Evolutionary conservation across 768 basidiomycete species (phyloP), one percentile per base, ranked within the genome.

Genomic region (Trametes coccinea): DNA sequence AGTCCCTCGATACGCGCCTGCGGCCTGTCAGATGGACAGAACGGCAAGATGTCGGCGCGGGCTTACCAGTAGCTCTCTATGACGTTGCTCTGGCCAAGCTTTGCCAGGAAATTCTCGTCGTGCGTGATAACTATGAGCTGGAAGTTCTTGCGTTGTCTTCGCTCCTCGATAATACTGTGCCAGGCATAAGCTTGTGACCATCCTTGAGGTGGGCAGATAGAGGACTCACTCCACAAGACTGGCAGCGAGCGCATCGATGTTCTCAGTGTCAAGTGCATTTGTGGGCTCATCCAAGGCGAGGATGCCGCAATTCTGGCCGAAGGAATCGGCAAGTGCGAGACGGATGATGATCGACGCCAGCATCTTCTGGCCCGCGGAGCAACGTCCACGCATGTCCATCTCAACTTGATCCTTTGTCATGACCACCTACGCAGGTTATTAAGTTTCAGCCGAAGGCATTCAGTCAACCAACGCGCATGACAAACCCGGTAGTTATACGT

Each of bases 341-440:
- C 97, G 88, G 69, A 99, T 98, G 75, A 98, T 93, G 74, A 98
- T 98, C 22, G 93, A 95, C 9, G 96, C 97, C 60, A 99, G 78
- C 84, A 98, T 98, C 77, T 99, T 99, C 76, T 99, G 97, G 0
- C 97, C 97, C 1, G 97, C 97, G 14, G 92, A 95, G 76, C 97
- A 99, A 64, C 97, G 86, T 29, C 97, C 97, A 59, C 97, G 88
- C 97, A 99, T 99, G 75, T 98, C 97, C 92, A 99, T 95, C 75
- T 98, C 96, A 6, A 98, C 95, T 70, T 95, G 91, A 72, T 98
- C 95, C 78, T 99, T 99, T 54, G 90, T 93, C 96, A 99, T 98
- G 66, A 98, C 96, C 60, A 98, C 94, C 94, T 96, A 72, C 57
- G 39, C 47, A 40, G 33, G 17, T 22, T 52, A 33, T 17, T 4